Evolutionary conservation across 2,329 filamentous ascomycete genomes (phyloP).

Genomic region (Hypoxylon sp.): DNA sequence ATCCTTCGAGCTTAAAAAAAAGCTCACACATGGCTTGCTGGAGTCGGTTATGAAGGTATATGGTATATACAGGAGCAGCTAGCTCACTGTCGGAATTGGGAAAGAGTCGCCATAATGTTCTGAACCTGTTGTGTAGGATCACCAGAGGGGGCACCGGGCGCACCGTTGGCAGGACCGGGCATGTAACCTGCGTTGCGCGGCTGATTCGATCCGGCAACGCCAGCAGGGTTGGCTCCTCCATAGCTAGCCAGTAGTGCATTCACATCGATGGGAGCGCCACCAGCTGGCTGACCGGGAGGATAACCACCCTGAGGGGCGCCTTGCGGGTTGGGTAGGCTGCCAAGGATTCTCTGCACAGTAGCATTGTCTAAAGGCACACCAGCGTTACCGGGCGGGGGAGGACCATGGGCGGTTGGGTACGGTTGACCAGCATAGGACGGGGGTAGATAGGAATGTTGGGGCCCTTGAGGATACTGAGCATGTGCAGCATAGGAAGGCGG

Average conservation of each 20-base stretch:
- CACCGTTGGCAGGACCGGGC: slow-evolving; percentile 48
- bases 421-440: slow-evolving; percentile 43
- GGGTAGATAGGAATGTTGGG: slow-evolving; percentile 54
- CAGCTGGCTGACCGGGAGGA: slow-evolving; percentile 52
- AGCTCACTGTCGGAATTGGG: slow-evolving; percentile 72
- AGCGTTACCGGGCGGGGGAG: slow-evolving; percentile 40
- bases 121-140: slow-evolving; percentile 70
- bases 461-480: slow-evolving; percentile 46
- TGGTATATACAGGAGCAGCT: slow-evolving; percentile 7
- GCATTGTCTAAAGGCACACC: slow-evolving; percentile 53
- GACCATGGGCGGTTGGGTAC: slow-evolving; percentile 37
- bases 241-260: slow-evolving; percentile 51
- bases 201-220: slow-evolving; percentile 43
- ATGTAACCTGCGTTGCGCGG: slow-evolving; percentile 52
- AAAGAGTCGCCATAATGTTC: slow-evolving; percentile 81
- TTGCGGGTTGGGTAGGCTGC: slow-evolving; percentile 52
- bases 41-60: neutral
- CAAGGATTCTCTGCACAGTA: slow-evolving; percentile 55
- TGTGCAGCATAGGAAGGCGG: slow-evolving; percentile 49
- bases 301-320: slow-evolving; percentile 29
- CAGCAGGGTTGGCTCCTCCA: slow-evolving; percentile 52
- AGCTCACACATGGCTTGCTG: neutral
- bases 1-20: neutral
- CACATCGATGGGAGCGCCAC: slow-evolving; percentile 48
- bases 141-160: slow-evolving; percentile 52